phyloP scores from a whole-genome alignment of 305 asterid genomes.

The Solanum hybrid region DNA sequence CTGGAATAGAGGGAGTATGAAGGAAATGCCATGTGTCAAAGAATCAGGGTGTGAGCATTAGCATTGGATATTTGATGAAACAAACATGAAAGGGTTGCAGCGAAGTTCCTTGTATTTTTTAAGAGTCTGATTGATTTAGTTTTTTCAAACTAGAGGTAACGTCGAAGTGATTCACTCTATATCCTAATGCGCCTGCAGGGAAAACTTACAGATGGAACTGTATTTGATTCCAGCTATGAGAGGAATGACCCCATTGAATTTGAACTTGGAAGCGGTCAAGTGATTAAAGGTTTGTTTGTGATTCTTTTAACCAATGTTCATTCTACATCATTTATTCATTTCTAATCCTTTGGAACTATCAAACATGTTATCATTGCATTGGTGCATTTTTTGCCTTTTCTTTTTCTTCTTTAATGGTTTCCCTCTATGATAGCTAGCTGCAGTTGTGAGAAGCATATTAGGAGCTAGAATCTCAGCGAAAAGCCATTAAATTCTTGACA shows the following conservation, averaged over 20 bases:
- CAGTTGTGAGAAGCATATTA: not conserved
- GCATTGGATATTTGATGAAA: not conserved
- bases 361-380: not conserved
- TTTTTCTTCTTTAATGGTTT: not conserved
- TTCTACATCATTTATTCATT: not conserved
- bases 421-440: not conserved
- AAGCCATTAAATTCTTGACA: not conserved
- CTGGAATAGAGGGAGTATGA: not conserved
- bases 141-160: not conserved
- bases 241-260: constrained; percentile 94
- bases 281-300: constrained; percentile 62
- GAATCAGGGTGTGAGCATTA: not conserved
- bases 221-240: constrained; percentile 90
- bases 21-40: not conserved
- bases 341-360: not conserved
- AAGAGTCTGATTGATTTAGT: not conserved
- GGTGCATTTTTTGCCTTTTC: not conserved
- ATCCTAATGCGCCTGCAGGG: constrained; percentile 46
- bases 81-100: not conserved
- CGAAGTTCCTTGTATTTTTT: not conserved
- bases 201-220: constrained; percentile 91
- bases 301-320: not conserved
- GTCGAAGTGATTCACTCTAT: not conserved
- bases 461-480: not conserved
- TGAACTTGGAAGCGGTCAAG: constrained; percentile 89